Percentiles rank a stretch among this genome's conserved stretches.
phyloP scores from a whole-genome alignment of 331 rosid species.

The Acacia concinna region DNA sequence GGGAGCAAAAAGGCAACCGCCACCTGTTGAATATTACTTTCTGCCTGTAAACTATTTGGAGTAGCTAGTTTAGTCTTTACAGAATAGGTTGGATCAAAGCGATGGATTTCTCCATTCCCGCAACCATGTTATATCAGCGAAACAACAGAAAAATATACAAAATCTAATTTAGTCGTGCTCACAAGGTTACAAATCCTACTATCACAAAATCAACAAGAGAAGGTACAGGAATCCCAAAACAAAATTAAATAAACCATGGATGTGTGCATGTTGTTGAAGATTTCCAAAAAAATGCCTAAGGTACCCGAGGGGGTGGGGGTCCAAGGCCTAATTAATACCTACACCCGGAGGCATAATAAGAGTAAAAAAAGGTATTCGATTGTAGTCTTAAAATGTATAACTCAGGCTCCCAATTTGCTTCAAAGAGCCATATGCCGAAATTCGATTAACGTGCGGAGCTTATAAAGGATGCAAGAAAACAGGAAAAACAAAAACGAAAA shows the following conservation, averaged over 20 bases:
- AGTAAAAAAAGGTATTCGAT: neutral
- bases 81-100: constrained; percentile 22
- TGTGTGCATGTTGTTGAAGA: constrained; percentile 20
- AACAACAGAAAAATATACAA: neutral
- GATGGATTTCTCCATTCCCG: neutral
- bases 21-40: neutral
- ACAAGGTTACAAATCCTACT: too few relatives aligned
- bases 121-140: neutral
- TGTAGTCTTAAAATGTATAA: neutral
- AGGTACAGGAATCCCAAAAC: neutral
- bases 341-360: constrained; percentile 25
- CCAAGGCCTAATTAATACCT: neutral
- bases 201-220: constrained; percentile 27
- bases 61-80: neutral
- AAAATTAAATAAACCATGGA: neutral
- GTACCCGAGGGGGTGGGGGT: neutral
- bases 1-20: neutral
- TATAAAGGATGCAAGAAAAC: neutral
- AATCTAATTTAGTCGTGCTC: neutral
- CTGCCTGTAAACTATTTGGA: neutral
- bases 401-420: constrained; percentile 3
- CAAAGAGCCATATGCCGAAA: neutral
- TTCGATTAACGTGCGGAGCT: neutral
- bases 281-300: neutral
- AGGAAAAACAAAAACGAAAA: neutral